Evolutionary conservation across 192 early-diverging fungal genomes (phyloP).

Genomic region (Backusella australiensis): DNA sequence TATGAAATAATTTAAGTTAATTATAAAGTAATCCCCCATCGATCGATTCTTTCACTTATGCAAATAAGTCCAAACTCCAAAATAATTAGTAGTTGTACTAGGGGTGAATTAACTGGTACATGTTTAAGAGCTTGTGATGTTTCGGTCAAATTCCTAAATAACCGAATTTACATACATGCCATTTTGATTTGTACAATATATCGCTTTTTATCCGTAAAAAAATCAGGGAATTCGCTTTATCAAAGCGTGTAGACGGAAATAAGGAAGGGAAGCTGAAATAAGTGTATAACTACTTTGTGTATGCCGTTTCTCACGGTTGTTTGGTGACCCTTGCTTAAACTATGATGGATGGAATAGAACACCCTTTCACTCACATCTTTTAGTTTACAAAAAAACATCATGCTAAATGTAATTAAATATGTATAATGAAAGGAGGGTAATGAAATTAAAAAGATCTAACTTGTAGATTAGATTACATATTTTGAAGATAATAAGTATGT

Average conservation of each 20-base stretch:
- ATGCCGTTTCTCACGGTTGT: background rate
- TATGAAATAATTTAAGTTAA: background rate
- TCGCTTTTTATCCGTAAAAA: background rate
- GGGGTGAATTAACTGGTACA: background rate
- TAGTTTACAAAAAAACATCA: background rate
- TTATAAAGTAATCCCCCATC: background rate
- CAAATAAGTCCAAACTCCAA: background rate
- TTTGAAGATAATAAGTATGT: background rate
- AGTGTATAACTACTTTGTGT: background rate
- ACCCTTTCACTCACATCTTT: background rate
- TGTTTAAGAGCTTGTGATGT: background rate
- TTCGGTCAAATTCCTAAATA: background rate
- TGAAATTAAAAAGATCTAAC: background rate
- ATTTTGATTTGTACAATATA: background rate
- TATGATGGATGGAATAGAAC: background rate
- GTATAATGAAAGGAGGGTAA: background rate
- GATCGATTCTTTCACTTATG: background rate
- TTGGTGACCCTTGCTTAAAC: background rate
- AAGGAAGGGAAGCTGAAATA: background rate
- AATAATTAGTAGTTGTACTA: background rate
- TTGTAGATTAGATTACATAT: background rate
- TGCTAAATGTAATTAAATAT: background rate
- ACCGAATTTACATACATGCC: background rate
- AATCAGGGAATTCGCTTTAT: background rate
- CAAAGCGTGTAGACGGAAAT: background rate